phyloP scores from a whole-genome alignment of 306 rosid species.

The Castanea sativa region DNA sequence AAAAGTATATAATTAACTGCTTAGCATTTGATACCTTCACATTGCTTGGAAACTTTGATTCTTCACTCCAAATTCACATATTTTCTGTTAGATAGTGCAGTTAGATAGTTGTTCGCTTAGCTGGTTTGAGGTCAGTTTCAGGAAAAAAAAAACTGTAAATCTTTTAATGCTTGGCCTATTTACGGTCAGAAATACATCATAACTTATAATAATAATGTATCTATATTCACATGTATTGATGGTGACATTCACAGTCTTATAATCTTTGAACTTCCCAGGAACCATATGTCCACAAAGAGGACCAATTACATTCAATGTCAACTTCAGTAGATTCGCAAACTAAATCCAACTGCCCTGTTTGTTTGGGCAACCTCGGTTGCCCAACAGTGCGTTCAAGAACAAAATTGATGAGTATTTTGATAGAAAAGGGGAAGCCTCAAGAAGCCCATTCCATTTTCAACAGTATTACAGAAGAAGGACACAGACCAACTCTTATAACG shows the following conservation, averaged over 20 bases:
- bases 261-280: slow-evolving; percentile 36
- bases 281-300: slow-evolving; percentile 39
- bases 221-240: not conserved
- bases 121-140: not conserved
- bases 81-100: not conserved
- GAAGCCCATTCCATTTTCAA: slow-evolving; percentile 71
- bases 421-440: slow-evolving; percentile 67
- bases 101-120: not conserved
- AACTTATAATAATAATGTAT: not conserved
- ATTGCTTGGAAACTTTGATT: not conserved
- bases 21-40: too few relatives aligned
- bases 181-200: not conserved
- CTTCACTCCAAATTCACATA: not conserved
- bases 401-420: slow-evolving; percentile 71
- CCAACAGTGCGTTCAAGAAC: slow-evolving; percentile 77
- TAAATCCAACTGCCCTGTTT: slow-evolving; percentile 57
- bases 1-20: not conserved
- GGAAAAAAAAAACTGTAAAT: not conserved
- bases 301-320: slow-evolving; percentile 38
- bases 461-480: slow-evolving; percentile 72
- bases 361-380: slow-evolving; percentile 64
- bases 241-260: slow-evolving; percentile 14
- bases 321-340: slow-evolving; percentile 35
- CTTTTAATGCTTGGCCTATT: not conserved
- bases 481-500: slow-evolving; percentile 77